Evolutionary conservation across 164 flowering plant genomes (phyloP), one percentile per base, ranked within the genome.

Genomic region (Chimonanthus praecox): DNA sequence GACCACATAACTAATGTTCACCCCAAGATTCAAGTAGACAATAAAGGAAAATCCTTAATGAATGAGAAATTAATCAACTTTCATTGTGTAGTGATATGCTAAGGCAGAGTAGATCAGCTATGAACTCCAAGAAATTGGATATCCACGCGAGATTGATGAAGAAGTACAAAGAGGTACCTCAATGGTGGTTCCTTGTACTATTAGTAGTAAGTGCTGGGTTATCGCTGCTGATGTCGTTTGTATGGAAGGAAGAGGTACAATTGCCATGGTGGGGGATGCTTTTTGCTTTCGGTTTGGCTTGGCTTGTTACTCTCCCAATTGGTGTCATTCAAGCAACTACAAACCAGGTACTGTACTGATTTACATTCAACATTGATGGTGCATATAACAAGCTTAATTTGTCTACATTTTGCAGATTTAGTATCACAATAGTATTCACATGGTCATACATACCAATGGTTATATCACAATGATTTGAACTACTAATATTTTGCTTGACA

Each of bases 251-350:
- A 46, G 89, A 85, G 4, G 86, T 94, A 62, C 98, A 94, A 79
- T 86, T 94, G 49, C 92, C 87, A 9, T 94, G 97, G 97, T 94
- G 98, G 97, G 97, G 93, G 2, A 76, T 92, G 90, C 83, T 94
- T 61, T 89, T 94, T 47, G 98, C 97, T 18, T 94, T 91, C 75
- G 87, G 18, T 10, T 78, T 94, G 82, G 97, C 98, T 69, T 91
- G 77, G 81, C 6, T 91, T 64, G 89, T 94, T 48, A 94, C 98
- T 5, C 90, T 94, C 64, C 98, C 98, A 5, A 90, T 92, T 71
- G 98, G 98, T 8, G 92, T 94, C 83, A 92, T 94, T 75, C 97
- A 92, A 85, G 98, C 98, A 33, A 94, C 98, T 16, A 94, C 98
- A 71, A 94, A 92, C 79, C 97, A 94, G 92, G 98, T 91, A 80